Evolutionary conservation across 208 protist species (phyloP), one percentile per base, ranked within the genome.

Genomic region (Trypanosoma cruzi): DNA sequence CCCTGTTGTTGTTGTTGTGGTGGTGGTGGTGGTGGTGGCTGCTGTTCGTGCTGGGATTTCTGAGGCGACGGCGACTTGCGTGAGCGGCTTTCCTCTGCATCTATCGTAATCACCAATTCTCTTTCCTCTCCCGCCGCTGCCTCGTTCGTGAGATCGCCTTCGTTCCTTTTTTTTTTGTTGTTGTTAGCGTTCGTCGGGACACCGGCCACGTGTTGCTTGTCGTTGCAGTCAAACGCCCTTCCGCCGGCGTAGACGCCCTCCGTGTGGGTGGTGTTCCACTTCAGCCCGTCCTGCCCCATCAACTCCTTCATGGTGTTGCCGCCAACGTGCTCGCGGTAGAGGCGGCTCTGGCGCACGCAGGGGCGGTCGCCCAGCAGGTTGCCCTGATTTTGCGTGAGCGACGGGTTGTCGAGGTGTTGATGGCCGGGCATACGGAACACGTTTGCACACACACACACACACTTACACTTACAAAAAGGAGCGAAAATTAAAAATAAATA

Each of bases 301-400:
- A 96, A 50, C 7, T 90, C 86, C 73, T 96, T 96, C 90, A 96
- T 96, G 10, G 61, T 73, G 62, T 96, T 96, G 24, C 90, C 90
- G 58, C 86, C 84, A 52, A 78, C 79, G 46, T 88, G 80, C 66
- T 94, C 84, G 20, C 90, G 81, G 79, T 93, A 93, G 16, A 93
- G 75, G 20, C 80, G 75, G 50, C 81, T 92, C 78, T 96, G 90
- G 4, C 90, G 88, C n/a, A 96, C 90, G 62, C 90, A 94, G 3
- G 90, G 88, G n/a, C 90, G 83, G 60, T 91, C 83, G 48, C 90
- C 90, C 32, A 96, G 78, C 29, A 90, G 59, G 85, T 96, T 96
- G 64, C 86, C 88, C 73, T 93, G 87, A 60, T 96, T 96, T 71
- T 94, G 87, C 14, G 90, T 92, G 40, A 90, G 73, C 57, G 64